Conservation (phyloP, 208 protist species). For the Acanthamoeba royreba region DNA sequence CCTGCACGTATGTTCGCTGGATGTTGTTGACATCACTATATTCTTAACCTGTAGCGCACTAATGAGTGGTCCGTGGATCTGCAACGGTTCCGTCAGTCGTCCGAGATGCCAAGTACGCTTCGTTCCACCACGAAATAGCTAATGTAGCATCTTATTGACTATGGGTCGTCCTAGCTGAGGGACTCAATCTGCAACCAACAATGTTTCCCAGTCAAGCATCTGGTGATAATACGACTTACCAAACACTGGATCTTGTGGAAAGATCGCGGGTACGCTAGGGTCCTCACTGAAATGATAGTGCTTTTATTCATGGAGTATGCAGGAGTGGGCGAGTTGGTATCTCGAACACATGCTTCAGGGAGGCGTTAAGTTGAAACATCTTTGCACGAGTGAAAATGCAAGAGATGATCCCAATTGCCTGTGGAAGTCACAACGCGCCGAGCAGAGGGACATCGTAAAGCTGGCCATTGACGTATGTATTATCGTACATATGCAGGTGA, state of each 20-base stretch:
- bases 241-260: neutral
- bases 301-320: too few relatives aligned
- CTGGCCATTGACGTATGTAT: neutral
- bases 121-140: neutral
- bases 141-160: too few relatives aligned
- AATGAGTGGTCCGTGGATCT: neutral
- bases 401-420: neutral
- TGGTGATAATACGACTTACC: neutral
- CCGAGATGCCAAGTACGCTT: neutral
- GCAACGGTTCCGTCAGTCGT: neutral
- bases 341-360: neutral
- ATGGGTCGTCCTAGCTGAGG: too few relatives aligned
- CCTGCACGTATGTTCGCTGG: too few relatives aligned
- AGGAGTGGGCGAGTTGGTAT: slow-evolving; percentile 17
- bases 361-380: neutral
- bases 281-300: too few relatives aligned
- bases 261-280: neutral
- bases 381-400: neutral
- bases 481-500: neutral
- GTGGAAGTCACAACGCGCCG: neutral
- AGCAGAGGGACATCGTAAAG: neutral
- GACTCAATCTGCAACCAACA: neutral
- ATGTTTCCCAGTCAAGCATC: neutral
- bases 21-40: too few relatives aligned
- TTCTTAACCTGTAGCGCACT: neutral